These are phyloP conservation scores for Astrothelium subdiscretum DNA, from an alignment of 495 filamentous ascomycete genomes.

Conservation along the genomic window DNA sequence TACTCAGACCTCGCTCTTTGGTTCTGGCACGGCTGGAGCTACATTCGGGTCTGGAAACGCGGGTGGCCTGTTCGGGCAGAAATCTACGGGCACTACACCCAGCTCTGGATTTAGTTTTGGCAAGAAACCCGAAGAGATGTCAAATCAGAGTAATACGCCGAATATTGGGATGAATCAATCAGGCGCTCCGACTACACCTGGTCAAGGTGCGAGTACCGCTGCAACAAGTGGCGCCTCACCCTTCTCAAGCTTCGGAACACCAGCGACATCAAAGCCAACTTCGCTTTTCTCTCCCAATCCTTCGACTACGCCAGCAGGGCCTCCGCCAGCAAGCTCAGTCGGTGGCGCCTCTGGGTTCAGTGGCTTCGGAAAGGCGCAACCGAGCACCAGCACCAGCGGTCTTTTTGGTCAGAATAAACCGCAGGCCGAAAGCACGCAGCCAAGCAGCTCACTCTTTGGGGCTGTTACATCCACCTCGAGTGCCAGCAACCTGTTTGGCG, in stretches of 20 bases:
- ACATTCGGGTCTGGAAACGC: slow-evolving; percentile 1
- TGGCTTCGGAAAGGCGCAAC: background rate
- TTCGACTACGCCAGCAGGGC: slow-evolving; percentile 55
- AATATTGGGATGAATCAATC: background rate
- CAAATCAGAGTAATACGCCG: background rate
- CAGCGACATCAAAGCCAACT: slow-evolving; percentile 27
- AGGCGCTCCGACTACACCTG: background rate
- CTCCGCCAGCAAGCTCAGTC: slow-evolving; percentile 28
- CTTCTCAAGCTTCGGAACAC: slow-evolving; percentile 10
- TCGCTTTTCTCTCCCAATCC: slow-evolving; percentile 34
- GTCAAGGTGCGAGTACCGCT: background rate
- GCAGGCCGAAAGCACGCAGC: background rate
- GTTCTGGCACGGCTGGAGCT: slow-evolving; percentile 5
- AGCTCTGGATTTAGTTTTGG: slow-evolving; percentile 17
- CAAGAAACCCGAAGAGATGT: slow-evolving; percentile 2
- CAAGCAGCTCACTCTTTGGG: slow-evolving; percentile 15
- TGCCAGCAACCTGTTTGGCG: slow-evolving; percentile 32
- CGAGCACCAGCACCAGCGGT: background rate
- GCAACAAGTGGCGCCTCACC: slow-evolving; percentile 2
- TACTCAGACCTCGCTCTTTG: background rate
- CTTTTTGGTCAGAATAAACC: background rate
- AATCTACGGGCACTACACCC: background rate
- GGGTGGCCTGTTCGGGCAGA: slow-evolving; percentile 3
- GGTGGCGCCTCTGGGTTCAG: background rate
- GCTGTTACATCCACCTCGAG: slow-evolving; percentile 9